Percentiles rank a stretch among this genome's conserved stretches.
Conservation (phyloP, 345 rosid genomes). For the Chamaenerion angustifolium region DNA sequence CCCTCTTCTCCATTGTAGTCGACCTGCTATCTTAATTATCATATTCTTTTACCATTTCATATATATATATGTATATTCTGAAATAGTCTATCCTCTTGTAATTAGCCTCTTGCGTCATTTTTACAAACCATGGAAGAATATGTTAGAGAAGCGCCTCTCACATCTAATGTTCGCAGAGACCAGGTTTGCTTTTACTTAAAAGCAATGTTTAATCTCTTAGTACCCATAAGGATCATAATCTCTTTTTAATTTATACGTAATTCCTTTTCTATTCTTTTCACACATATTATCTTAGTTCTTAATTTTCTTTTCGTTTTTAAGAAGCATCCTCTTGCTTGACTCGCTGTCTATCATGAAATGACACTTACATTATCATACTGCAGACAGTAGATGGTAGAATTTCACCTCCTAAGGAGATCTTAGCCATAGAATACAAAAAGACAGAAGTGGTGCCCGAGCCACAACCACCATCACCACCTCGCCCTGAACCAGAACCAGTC, state of each 20-base stretch:
- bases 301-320: too few relatives aligned
- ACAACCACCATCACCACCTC: constrained; percentile 33
- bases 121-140: constrained; percentile 99
- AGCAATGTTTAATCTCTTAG: too few relatives aligned
- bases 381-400: constrained; percentile 25
- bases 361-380: background rate
- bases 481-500: constrained; percentile 34
- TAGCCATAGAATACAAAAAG: constrained; percentile 68
- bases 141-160: constrained; percentile 69
- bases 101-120: constrained; percentile 84
- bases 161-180: constrained; percentile 43
- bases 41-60: background rate
- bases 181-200: constrained; percentile 32
- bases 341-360: too few relatives aligned
- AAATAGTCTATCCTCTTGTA: constrained; percentile 9
- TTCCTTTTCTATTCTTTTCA: too few relatives aligned
- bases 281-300: too few relatives aligned
- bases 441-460: constrained; percentile 36
- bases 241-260: background rate
- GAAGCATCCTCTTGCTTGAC: too few relatives aligned
- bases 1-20: constrained; percentile 1
- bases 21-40: background rate
- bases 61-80: background rate
- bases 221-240: too few relatives aligned
- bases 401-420: constrained; percentile 54